phyloP scores from a whole-genome alignment of 2,329 filamentous ascomycete species.

The Dothidotthia symphoricarpi region DNA sequence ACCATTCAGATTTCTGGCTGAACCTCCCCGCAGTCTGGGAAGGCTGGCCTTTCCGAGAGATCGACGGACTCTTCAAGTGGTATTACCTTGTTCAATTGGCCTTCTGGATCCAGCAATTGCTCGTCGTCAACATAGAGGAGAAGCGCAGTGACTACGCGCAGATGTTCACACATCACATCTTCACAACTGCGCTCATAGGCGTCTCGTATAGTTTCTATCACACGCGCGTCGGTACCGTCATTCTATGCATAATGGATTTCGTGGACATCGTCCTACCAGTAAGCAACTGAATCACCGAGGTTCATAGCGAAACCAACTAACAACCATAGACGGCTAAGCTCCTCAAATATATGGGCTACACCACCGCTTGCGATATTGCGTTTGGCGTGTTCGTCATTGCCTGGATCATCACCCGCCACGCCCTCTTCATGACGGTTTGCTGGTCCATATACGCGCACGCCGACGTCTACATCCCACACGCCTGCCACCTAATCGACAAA shows the following conservation, averaged over 20 bases:
- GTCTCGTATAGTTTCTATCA: constrained; percentile 84
- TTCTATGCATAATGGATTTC: constrained; percentile 89
- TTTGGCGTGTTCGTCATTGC: constrained; percentile 83
- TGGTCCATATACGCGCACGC: constrained; percentile 76
- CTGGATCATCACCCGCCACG: constrained; percentile 82
- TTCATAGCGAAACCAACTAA: constrained; percentile 5
- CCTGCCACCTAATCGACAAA: constrained; percentile 66
- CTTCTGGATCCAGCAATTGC: constrained; percentile 92
- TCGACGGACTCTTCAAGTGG: constrained; percentile 73
- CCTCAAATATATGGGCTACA: constrained; percentile 82
- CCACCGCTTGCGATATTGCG: constrained; percentile 71
- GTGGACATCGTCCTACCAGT: constrained; percentile 87
- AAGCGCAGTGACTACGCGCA: constrained; percentile 92
- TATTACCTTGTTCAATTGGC: constrained; percentile 89
- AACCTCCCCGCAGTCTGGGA: constrained; percentile 78
- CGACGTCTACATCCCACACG: constrained; percentile 60
- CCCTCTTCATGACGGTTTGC: constrained; percentile 74
- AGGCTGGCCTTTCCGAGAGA: constrained; percentile 76
- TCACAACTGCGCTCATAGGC: constrained; percentile 78
- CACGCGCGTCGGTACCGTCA: constrained; percentile 82
- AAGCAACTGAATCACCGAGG: constrained; percentile 3
- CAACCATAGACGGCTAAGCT: constrained; percentile 73
- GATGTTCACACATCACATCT: constrained; percentile 92
- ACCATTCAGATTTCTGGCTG: constrained; percentile 73
- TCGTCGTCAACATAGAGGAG: constrained; percentile 93